Evolutionary conservation across 441 rosid genomes (phyloP).

Genomic region (Erodium moschatum): DNA sequence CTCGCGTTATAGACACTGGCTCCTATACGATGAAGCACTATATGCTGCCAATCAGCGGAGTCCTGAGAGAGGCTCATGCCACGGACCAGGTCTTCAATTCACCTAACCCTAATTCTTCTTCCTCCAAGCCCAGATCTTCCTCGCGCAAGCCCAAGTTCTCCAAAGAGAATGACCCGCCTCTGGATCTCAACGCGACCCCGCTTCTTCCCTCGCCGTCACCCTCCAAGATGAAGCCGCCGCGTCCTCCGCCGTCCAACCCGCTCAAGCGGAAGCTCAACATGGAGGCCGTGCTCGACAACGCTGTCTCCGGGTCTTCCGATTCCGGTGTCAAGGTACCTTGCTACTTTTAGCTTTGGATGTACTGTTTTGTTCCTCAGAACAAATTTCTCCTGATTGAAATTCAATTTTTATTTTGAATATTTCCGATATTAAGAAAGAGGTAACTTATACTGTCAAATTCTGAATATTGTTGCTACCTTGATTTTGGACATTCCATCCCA

Average conservation of each 20-base stretch:
- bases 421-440: not conserved
- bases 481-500: not conserved
- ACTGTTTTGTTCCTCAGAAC: not conserved
- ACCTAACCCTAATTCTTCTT: constrained; percentile 46
- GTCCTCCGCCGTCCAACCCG: constrained; percentile 81
- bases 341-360: not conserved
- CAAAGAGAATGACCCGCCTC: constrained; percentile 82
- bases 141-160: constrained; percentile 36
- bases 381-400: not conserved
- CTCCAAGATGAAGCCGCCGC: constrained; percentile 68
- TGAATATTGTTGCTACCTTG: not conserved
- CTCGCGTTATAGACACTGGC: not conserved
- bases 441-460: too few relatives aligned
- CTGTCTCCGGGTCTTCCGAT: constrained; percentile 35
- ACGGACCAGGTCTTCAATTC: constrained; percentile 20
- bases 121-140: constrained; percentile 34
- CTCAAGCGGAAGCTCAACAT: constrained; percentile 75
- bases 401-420: not conserved
- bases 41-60: constrained; percentile 62
- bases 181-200: constrained; percentile 52
- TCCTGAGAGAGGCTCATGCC: constrained; percentile 47
- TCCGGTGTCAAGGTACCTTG: constrained; percentile 77
- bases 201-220: constrained; percentile 30
- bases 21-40: constrained; percentile 55
- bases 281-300: constrained; percentile 38